Base-by-base conservation (phyloP, 1,284 basidiomycete species). In the Irpex lacteus region DNA sequence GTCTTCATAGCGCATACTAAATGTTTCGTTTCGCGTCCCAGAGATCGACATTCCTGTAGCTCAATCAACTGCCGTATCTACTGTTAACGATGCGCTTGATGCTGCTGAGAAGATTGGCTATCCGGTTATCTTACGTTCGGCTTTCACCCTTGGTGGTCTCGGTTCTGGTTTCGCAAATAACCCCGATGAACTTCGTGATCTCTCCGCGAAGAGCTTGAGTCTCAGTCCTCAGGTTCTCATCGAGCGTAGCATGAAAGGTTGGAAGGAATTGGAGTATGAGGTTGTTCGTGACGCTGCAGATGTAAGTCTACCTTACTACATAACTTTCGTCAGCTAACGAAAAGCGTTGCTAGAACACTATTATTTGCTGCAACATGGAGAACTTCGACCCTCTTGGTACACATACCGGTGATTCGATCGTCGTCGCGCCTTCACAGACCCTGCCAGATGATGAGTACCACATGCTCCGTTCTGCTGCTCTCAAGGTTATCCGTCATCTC, bases 351-450 rank as follows among this genome's bases (percentile, higher is more conserved):
- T 49, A 92, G 89, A 95, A 95, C 78, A 95, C 95, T 8, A 95
- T 96, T 75, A 96, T 96, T 72, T 96, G 95, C 80, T 97, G 95
- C 79, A 96, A 96, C 78, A 96, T 95, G 94, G 94, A 98, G 80
- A 99, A 99, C 81, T 99, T 99, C 71, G 98, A 99, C 75, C 98
- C 98, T 19, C 90, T 99, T 66, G 98, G 98, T 69, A 98, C 95
- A 52, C 98, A 99, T 78, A 99, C 98, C n/a, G 98, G 98, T 73
- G 98, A 99, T 77, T 99, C 97, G n/a, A 99, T 99, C 73, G 98
- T 99, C 74, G 96, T 99, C 54, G 98, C 98, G 4, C 98, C 98
- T 1, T 98, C 96, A 3, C 98, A 99, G 78, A 99, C 98, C 1
- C 82, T 99, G 15, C 94, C 96, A 44, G 98, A 99, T 73, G 93